These are phyloP conservation scores for Cryptococcus amylolentus DNA, from an alignment of 1,284 basidiomycete species.

Conservation along the genomic window DNA sequence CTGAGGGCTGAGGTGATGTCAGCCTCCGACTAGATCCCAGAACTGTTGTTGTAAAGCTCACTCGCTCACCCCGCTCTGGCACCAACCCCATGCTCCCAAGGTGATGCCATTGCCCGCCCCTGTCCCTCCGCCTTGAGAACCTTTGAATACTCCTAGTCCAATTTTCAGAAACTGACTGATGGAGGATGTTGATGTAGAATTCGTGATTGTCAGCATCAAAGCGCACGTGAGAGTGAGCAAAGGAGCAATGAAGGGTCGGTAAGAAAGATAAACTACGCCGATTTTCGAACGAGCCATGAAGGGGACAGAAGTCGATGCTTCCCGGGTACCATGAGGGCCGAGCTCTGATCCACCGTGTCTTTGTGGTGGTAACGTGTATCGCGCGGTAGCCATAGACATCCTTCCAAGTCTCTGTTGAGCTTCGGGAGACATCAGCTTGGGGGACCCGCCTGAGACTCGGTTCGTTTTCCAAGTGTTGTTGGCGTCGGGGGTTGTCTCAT, in stretches of 20 bases:
- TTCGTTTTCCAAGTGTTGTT: neutral
- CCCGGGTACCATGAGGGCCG: neutral
- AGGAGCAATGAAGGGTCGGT: conserved; percentile 22
- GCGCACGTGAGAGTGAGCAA: conserved; percentile 13
- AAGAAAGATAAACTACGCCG: conserved; percentile 18
- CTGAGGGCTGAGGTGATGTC: conserved; percentile 1
- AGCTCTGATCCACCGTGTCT: neutral
- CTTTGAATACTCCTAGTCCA: conserved; percentile 17
- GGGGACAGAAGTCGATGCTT: no score
- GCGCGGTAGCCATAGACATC: conserved; percentile 35
- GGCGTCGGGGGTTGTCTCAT: conserved; percentile 1
- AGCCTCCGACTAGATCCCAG: neutral
- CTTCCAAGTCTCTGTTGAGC: conserved; percentile 28
- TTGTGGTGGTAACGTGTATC: conserved; percentile 25
- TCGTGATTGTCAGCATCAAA: conserved; percentile 20
- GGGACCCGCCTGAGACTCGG: neutral
- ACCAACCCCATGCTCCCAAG: conserved; percentile 33
- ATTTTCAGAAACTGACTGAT: conserved; percentile 15
- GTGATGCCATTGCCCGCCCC: neutral
- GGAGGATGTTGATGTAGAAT: conserved; percentile 1
- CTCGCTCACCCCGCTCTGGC: conserved; percentile 13
- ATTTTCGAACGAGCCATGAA: no score
- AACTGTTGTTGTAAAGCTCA: neutral
- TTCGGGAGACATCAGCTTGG: conserved; percentile 19
- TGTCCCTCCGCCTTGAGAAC: neutral